Percentiles rank a stretch among this genome's conserved stretches.
Conservation (phyloP, 2,329 filamentous ascomycete genomes). For the Gaeumannomyces tritici region DNA sequence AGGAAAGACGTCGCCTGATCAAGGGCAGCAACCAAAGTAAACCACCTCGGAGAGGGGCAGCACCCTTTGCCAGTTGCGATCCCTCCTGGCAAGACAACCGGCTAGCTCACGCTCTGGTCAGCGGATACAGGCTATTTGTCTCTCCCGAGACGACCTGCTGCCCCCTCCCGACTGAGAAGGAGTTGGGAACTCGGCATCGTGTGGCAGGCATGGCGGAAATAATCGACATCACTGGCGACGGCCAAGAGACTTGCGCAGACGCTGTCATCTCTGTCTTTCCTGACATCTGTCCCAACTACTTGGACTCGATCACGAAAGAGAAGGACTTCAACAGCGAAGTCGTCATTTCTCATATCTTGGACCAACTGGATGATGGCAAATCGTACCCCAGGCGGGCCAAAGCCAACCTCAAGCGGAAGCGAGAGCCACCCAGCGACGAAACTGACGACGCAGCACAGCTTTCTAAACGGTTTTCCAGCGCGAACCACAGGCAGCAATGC, state of each 20-base stretch:
- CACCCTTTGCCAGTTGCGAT: neutral
- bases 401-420: slow-evolving; percentile 30
- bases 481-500: slow-evolving; percentile 8
- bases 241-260: slow-evolving; percentile 16
- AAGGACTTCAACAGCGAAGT: slow-evolving; percentile 18
- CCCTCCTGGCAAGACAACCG: neutral
- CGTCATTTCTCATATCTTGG: slow-evolving; percentile 28
- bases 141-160: neutral
- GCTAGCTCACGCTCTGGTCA: neutral
- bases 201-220: neutral
- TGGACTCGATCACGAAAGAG: slow-evolving; percentile 18
- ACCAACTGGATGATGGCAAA: slow-evolving; percentile 25
- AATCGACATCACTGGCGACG: neutral
- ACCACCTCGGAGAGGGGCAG: neutral
- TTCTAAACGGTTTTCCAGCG: slow-evolving; percentile 11
- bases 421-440: slow-evolving; percentile 11
- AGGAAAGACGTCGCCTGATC: neutral
- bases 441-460: slow-evolving; percentile 7
- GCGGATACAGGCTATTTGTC: neutral
- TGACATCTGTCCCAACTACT: slow-evolving; percentile 31
- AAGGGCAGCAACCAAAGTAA: neutral
- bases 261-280: slow-evolving; percentile 28
- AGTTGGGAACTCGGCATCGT: neutral
- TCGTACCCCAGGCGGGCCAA: slow-evolving; percentile 23
- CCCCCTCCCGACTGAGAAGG: neutral